Conservation (phyloP, 2,329 filamentous ascomycete species). For the Nemania abortiva region DNA sequence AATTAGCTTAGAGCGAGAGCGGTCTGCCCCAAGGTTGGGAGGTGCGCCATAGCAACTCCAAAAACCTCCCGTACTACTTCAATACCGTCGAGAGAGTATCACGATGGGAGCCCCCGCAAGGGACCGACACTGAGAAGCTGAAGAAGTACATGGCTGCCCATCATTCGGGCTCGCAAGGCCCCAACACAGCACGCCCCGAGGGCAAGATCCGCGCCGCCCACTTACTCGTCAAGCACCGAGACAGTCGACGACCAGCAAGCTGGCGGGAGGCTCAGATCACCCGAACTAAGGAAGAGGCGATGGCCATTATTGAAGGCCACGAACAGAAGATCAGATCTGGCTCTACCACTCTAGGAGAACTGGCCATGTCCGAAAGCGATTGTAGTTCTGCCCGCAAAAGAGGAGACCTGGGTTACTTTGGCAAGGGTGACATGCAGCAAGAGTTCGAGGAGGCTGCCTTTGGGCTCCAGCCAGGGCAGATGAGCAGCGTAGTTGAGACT, state of each 20-base stretch:
- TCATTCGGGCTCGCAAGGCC: constrained; percentile 72
- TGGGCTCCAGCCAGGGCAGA: constrained; percentile 84
- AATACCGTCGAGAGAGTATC: constrained; percentile 87
- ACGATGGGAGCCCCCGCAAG: constrained; percentile 91
- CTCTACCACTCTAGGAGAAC: constrained; percentile 77
- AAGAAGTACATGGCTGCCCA: constrained; percentile 94
- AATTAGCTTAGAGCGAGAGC: constrained; percentile 69
- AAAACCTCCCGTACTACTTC: constrained; percentile 99
- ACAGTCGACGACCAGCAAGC: constrained; percentile 88
- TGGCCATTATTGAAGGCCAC: constrained; percentile 79
- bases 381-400: constrained; percentile 95
- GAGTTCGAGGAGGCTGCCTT: constrained; percentile 98
- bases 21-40: constrained; percentile 92
- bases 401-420: constrained; percentile 95
- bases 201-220: constrained; percentile 96
- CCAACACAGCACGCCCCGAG: constrained; percentile 58
- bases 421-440: constrained; percentile 95
- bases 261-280: constrained; percentile 94
- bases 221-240: constrained; percentile 91
- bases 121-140: constrained; percentile 90
- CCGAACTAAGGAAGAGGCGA: constrained; percentile 87
- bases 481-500: constrained; percentile 90
- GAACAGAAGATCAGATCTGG: constrained; percentile 81
- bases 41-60: constrained; percentile 97
- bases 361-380: constrained; percentile 91